Evolutionary conservation across 495 filamentous ascomycete species (phyloP).

Genomic region (Rostrohypoxylon terebratum): DNA sequence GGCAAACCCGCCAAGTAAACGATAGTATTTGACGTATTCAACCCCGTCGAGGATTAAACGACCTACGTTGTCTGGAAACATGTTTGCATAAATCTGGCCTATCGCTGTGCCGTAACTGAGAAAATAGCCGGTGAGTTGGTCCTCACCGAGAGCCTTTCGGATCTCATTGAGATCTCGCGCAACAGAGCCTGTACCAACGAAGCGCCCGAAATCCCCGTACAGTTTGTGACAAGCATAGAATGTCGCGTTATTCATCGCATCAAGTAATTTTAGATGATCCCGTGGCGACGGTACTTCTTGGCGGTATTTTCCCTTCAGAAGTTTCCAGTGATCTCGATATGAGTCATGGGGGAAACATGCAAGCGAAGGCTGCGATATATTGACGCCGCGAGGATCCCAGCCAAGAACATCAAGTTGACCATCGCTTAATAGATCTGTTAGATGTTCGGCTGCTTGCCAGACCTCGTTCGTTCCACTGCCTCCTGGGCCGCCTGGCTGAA

Average conservation of each 20-base stretch:
- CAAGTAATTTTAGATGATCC: conserved; percentile 53
- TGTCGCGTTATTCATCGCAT: conserved; percentile 56
- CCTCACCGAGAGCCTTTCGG: conserved; percentile 60
- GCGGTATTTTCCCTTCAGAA: conserved; percentile 54
- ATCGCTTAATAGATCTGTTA: conserved; percentile 55
- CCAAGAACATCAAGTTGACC: conserved; percentile 63
- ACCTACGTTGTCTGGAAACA: conserved; percentile 61
- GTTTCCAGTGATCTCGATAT: conserved; percentile 57
- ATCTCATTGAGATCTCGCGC: conserved; percentile 64
- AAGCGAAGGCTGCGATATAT: conserved; percentile 60
- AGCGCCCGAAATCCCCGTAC: conserved; percentile 57
- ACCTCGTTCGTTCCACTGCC: conserved; percentile 58
- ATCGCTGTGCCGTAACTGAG: conserved; percentile 77
- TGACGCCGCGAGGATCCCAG: conserved; percentile 69
- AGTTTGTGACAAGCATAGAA: conserved; percentile 58
- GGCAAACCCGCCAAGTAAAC: conserved; percentile 58
- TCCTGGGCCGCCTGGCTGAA: conserved; percentile 62
- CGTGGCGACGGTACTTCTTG: conserved; percentile 49
- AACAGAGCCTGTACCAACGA: conserved; percentile 58
- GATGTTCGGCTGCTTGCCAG: conserved; percentile 50
- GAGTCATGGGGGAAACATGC: conserved; percentile 62
- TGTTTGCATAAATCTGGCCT: conserved; percentile 66
- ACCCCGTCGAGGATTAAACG: conserved; percentile 62
- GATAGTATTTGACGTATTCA: conserved; percentile 63
- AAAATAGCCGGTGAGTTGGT: conserved; percentile 70